phyloP scores from a whole-genome alignment of 2,329 filamentous ascomycete genomes.

The Pseudogymnoascus sp. region DNA sequence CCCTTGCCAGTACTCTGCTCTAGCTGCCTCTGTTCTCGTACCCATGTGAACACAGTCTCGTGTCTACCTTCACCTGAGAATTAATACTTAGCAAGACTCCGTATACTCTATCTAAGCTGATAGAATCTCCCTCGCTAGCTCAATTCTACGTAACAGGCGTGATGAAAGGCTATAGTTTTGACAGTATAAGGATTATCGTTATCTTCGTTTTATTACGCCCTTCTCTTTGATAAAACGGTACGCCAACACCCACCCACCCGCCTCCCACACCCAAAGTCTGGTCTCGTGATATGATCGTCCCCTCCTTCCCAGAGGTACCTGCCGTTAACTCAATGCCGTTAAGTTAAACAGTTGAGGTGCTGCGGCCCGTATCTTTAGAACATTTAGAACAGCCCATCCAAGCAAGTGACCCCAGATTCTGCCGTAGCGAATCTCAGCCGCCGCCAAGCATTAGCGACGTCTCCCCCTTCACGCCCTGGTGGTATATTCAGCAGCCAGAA shows the following conservation, averaged over 20 bases:
- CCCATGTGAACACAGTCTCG: not conserved
- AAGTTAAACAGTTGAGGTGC: not conserved
- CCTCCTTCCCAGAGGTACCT: not conserved
- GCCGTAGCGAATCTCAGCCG: slow-evolving; percentile 2
- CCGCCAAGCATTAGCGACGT: slow-evolving; percentile 8
- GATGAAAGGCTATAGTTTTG: not conserved
- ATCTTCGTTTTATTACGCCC: not conserved
- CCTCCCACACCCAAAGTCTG: not conserved
- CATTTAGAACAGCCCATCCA: not conserved
- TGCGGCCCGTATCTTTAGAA: slow-evolving; percentile 7
- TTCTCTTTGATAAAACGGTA: not conserved
- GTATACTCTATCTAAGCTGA: not conserved
- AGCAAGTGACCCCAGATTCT: not conserved
- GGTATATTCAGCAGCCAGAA: not conserved
- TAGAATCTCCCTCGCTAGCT: not conserved
- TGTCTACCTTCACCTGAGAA: not conserved
- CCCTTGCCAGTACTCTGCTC: not conserved
- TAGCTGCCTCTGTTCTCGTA: not conserved
- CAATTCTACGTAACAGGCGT: not conserved
- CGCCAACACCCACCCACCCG: not conserved
- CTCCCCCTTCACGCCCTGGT: not conserved
- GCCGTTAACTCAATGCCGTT: slow-evolving; percentile 5
- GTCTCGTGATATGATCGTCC: slow-evolving; percentile 7
- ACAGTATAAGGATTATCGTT: not conserved
- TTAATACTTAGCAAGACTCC: not conserved